Base-by-base conservation (phyloP, 2,329 filamentous ascomycete genomes). In the Trichoderma harzianum region DNA sequence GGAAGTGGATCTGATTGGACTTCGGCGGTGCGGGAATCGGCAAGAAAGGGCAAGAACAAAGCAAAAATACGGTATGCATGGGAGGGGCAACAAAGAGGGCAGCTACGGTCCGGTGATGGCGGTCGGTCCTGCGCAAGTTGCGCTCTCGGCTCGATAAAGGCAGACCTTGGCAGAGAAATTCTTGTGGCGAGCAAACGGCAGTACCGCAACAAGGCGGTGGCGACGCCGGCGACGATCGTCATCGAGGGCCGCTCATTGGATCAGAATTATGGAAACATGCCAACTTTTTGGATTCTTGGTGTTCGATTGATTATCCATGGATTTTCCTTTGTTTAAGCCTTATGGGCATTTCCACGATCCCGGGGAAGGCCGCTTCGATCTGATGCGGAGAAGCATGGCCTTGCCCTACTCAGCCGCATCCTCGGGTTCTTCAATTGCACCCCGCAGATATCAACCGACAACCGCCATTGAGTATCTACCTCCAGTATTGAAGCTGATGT, bases 21-120 rank as follows among this genome's bases (percentile, higher is more conserved):
- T 76, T 53, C 57, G 66, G 70, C 76, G 77, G 39, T 74, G 53
- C 71, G 75, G 71, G 76, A 76, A 77, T 74, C 60, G 62, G 63
- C 18, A 58, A 53, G 51, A 61, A 57, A 43, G 47, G 28, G 58
- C n/a, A 55, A 30, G 34, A 28, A 57, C 21, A 34, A 12, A 36
- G 36, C 12, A 47, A 55, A 26, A 28, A 34, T 60, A 32, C 57
- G 57, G 57, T 30, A 32, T 60, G 57, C 18, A 34, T 32, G 30
- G 28, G 18, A 30, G 28, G 63, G 21, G 39, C 51, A 26, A 30
- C 8, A 14, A 11, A 21, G 14, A 18, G 51, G 43, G 32, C 32
- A 57, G 32, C 47, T 55, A 43, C 64, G 64, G 64, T 57, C 51
- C 64, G 62, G 62, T 28, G 7, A 34, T 36, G 14, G 57, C 65